A percentile compares a stretch with the other conserved stretches of the same genome.
These are phyloP conservation scores for Collybia nuda DNA, from an alignment of 768 basidiomycete species.

Conservation along the genomic window DNA sequence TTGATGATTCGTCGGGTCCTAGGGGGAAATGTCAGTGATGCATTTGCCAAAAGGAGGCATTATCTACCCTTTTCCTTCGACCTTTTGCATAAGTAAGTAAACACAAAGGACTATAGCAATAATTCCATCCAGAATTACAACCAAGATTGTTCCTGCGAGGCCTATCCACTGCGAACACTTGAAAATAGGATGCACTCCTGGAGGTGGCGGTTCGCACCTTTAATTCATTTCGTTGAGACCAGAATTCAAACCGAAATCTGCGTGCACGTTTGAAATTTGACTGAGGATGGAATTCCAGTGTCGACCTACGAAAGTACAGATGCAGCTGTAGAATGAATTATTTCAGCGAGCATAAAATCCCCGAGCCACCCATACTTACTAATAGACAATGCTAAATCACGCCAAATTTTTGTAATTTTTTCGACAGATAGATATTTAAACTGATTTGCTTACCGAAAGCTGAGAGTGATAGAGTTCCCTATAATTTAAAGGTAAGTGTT, in stretches of 20 bases:
- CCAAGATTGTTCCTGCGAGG: slow-evolving; percentile 11
- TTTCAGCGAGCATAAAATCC: too few species aligned
- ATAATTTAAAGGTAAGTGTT: too few species aligned
- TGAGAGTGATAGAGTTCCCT: too few species aligned
- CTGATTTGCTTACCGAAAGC: too few species aligned
- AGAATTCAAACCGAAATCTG: slow-evolving; percentile 8
- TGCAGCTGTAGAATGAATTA: too few species aligned
- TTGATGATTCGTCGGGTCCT: slow-evolving; percentile 5
- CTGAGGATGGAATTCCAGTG: too few species aligned
- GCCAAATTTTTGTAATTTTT: too few species aligned
- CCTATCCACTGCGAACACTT: slow-evolving; percentile 6
- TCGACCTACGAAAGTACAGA: too few species aligned
- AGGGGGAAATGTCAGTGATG: neutral
- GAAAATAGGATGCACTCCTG: neutral
- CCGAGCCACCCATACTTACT: too few species aligned
- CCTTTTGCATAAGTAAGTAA: slow-evolving; percentile 10
- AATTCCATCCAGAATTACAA: slow-evolving; percentile 8
- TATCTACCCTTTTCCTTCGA: slow-evolving; percentile 9
- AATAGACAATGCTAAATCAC: too few species aligned
- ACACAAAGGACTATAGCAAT: slow-evolving; percentile 13
- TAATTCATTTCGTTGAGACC: slow-evolving; percentile 1
- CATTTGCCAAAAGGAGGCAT: neutral
- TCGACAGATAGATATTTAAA: too few species aligned
- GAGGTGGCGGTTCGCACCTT: neutral
- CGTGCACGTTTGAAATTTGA: neutral